Evolutionary conservation across 441 rosid genomes (phyloP).

Genomic region (Arabidopsis hybrid): DNA sequence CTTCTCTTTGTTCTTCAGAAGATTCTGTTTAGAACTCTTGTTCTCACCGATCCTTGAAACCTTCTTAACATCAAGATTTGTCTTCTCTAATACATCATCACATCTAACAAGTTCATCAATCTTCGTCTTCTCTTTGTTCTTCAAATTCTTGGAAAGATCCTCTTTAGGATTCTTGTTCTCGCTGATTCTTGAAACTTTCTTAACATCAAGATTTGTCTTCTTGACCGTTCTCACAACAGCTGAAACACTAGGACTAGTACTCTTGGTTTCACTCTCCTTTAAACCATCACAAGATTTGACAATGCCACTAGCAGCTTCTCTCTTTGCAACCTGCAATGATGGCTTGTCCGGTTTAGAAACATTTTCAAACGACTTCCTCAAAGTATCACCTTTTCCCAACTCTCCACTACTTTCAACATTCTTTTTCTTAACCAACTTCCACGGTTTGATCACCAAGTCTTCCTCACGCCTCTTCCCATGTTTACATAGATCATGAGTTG

Average conservation of each 20-base stretch:
- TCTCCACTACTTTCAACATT: slow-evolving; percentile 30
- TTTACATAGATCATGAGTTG: slow-evolving; percentile 47
- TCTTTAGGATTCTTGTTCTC: slow-evolving; percentile 19
- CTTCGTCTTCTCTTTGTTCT: background rate
- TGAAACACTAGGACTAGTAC: slow-evolving; percentile 26
- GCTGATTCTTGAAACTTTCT: slow-evolving; percentile 10
- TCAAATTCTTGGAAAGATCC: slow-evolving; percentile 11
- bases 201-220: slow-evolving; percentile 35
- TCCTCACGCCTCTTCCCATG: slow-evolving; percentile 49
- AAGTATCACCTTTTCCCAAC: slow-evolving; percentile 25
- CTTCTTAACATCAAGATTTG: background rate
- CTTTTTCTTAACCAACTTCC: slow-evolving; percentile 46
- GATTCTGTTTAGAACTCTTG: slow-evolving; percentile 4
- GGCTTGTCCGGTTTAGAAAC: slow-evolving; percentile 26
- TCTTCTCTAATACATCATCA: slow-evolving; percentile 9
- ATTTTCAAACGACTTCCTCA: slow-evolving; percentile 36
- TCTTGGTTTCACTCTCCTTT: slow-evolving; percentile 33
- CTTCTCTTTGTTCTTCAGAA: slow-evolving; percentile 18
- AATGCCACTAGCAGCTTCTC: slow-evolving; percentile 25
- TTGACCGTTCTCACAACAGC: slow-evolving; percentile 29
- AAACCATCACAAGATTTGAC: slow-evolving; percentile 34
- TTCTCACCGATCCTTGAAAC: background rate
- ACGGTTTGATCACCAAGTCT: slow-evolving; percentile 39
- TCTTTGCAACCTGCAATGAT: slow-evolving; percentile 25
- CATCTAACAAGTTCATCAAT: background rate